Percentiles rank a stretch among this genome's conserved stretches.
phyloP scores from a whole-genome alignment of 2,329 filamentous ascomycete species.

The Paecilomyces sp. region DNA sequence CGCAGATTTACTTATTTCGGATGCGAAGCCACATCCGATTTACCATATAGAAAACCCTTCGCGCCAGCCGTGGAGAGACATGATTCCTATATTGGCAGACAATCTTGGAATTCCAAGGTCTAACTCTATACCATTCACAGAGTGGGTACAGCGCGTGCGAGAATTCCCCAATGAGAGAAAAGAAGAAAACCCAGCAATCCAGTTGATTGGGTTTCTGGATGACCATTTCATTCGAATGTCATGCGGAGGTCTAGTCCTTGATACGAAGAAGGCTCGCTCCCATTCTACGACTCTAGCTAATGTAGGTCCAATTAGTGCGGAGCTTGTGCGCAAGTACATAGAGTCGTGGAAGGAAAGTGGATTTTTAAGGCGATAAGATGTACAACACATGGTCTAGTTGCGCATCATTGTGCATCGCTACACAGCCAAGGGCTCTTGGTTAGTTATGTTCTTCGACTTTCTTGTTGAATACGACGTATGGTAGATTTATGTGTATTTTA shows the following conservation, averaged over 20 bases:
- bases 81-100: conserved; percentile 26
- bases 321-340: too few species aligned
- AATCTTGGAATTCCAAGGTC: conserved; percentile 21
- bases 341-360: too few species aligned
- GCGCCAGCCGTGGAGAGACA: conserved; percentile 34
- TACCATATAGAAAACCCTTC: conserved; percentile 43
- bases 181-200: conserved; percentile 21
- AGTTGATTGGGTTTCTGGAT: conserved; percentile 24
- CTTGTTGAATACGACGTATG: too few species aligned
- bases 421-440: too few species aligned
- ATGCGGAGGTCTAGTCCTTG: conserved; percentile 38
- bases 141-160: conserved; percentile 35
- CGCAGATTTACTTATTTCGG: conserved; percentile 23
- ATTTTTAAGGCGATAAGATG: too few species aligned
- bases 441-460: too few species aligned
- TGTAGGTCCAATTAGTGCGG: conserved; percentile 11
- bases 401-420: too few species aligned
- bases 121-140: conserved; percentile 30
- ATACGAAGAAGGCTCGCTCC: conserved; percentile 23
- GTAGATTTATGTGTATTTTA: too few species aligned
- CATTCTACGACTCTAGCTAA: conserved; percentile 30
- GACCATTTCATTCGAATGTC: conserved; percentile 37
- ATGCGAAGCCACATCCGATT: conserved; percentile 19
- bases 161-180: conserved; percentile 4
- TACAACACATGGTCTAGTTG: too few species aligned